Percentiles rank a stretch among this genome's conserved stretches.
Conservation (phyloP, 495 filamentous ascomycete species). For the Trichoderma gamsii region DNA sequence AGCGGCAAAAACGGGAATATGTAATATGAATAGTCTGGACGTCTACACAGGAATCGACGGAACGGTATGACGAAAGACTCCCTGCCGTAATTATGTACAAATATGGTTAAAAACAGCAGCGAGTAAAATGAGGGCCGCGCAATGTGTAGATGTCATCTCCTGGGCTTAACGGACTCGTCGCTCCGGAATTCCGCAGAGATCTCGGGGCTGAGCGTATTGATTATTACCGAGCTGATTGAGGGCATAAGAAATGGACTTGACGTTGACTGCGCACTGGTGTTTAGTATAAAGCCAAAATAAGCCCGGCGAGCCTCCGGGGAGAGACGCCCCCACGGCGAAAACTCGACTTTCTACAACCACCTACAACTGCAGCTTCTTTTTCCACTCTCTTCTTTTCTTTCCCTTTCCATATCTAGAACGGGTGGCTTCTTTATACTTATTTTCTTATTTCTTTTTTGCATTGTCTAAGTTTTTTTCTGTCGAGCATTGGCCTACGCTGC, state of each 20-base stretch:
- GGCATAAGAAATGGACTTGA: background rate
- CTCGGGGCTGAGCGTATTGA: background rate
- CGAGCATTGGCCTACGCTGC: background rate
- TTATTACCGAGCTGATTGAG: background rate
- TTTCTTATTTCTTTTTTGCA: too few species aligned
- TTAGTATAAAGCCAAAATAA: background rate
- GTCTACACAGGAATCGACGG: background rate
- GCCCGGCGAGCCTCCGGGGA: background rate
- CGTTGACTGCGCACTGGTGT: background rate
- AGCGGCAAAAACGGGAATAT: background rate
- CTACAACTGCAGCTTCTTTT: background rate
- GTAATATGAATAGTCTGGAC: background rate
- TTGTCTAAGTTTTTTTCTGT: background rate
- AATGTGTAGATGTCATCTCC: background rate
- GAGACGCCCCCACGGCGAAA: background rate
- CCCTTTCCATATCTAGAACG: background rate
- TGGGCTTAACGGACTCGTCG: background rate
- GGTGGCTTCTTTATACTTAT: too few species aligned
- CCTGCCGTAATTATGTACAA: background rate
- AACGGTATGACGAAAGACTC: background rate
- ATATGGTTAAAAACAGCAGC: too few species aligned
- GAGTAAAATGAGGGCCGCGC: background rate
- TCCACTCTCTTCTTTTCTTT: background rate
- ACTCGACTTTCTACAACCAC: background rate
- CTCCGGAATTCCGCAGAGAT: background rate